Percentiles rank a stretch among this genome's conserved stretches.
Evolutionary conservation across 257 asterid species (phyloP).

Genomic region (Ocimum tenuiflorum): DNA sequence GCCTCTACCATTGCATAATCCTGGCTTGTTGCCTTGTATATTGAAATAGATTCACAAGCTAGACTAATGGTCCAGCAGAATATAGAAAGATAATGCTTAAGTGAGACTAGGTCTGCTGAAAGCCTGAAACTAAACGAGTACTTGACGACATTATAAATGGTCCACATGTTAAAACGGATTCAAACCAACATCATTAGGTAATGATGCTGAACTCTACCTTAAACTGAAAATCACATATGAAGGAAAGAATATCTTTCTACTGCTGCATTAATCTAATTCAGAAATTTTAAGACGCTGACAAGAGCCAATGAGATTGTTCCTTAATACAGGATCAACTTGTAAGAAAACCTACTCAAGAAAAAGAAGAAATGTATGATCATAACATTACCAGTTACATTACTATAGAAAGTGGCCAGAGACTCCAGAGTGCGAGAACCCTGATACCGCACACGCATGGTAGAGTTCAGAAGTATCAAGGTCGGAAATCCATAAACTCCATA

Average conservation of each 20-base stretch:
- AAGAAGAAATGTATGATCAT: neutral
- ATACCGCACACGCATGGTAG: slow-evolving; percentile 71
- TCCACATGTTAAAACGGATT: neutral
- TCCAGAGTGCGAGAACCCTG: slow-evolving; percentile 82
- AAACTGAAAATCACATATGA: neutral
- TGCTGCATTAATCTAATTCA: neutral
- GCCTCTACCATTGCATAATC: neutral
- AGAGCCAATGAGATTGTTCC: neutral
- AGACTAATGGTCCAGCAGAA: neutral
- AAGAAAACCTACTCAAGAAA: neutral
- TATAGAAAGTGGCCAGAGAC: slow-evolving; percentile 61
- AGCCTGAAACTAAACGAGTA: too few relatives aligned
- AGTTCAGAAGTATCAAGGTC: slow-evolving; percentile 63
- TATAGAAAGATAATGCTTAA: neutral
- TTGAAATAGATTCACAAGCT: neutral
- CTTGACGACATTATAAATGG: neutral
- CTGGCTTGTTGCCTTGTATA: neutral
- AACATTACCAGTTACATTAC: slow-evolving; percentile 66
- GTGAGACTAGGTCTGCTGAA: too few relatives aligned
- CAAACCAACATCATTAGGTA: neutral
- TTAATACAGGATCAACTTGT: neutral
- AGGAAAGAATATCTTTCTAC: neutral
- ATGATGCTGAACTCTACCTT: neutral
- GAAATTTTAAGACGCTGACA: neutral
- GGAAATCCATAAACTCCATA: slow-evolving; percentile 97